Evolutionary conservation across 2,329 filamentous ascomycete species (phyloP).

Genomic region (Cytospora mali): DNA sequence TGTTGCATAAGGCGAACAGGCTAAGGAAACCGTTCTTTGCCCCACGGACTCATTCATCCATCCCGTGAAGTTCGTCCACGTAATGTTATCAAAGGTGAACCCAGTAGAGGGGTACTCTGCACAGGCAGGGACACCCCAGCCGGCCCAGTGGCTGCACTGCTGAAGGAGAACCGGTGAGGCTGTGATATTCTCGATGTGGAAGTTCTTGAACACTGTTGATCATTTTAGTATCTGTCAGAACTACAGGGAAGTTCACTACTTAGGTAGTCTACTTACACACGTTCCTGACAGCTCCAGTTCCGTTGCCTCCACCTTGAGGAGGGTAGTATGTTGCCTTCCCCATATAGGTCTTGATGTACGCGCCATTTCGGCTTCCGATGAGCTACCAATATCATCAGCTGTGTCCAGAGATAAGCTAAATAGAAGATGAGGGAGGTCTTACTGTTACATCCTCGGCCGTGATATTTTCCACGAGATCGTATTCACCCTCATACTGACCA

Average conservation of each 20-base stretch:
- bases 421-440: background rate
- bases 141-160: constrained; percentile 16
- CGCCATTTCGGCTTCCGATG: constrained; percentile 16
- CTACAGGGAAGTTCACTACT: too few relatives aligned
- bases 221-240: background rate
- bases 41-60: constrained; percentile 20
- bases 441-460: constrained; percentile 17
- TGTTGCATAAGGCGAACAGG: constrained; percentile 9
- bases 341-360: constrained; percentile 21
- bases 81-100: constrained; percentile 12
- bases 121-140: constrained; percentile 16
- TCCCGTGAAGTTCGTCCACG: constrained; percentile 19
- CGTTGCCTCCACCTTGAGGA: constrained; percentile 18
- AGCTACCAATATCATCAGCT: constrained; percentile 3
- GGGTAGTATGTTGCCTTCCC: constrained; percentile 18
- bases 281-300: constrained; percentile 17
- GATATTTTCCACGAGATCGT: constrained; percentile 15
- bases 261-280: constrained; percentile 3
- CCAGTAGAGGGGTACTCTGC: constrained; percentile 12
- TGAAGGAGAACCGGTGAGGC: constrained; percentile 12
- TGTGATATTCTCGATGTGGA: constrained; percentile 20
- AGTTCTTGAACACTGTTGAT: constrained; percentile 8
- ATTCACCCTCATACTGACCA: constrained; percentile 13
- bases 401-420: background rate
- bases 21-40: constrained; percentile 4